Evolutionary conservation across 2,329 filamentous ascomycete genomes (phyloP).

Genomic region (Delphinella strobiligena): DNA sequence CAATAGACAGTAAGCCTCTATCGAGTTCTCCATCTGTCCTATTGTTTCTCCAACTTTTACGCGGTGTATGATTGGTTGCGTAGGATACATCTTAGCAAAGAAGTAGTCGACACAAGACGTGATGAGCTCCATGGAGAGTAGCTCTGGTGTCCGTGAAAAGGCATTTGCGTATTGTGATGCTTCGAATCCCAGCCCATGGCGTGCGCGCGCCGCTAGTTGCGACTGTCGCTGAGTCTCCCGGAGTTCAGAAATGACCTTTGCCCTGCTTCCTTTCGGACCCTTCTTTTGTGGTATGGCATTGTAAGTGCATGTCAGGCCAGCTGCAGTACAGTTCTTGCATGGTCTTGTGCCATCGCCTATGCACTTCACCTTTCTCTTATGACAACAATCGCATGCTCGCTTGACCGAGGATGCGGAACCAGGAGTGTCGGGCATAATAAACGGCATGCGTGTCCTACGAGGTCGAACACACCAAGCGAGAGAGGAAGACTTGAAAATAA

Average conservation of each 20-base stretch:
- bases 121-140: conserved; percentile 39
- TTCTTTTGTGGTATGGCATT: conserved; percentile 54
- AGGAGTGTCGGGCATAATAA: conserved; percentile 11
- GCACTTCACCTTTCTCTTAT: conserved; percentile 38
- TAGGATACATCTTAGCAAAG: conserved; percentile 51
- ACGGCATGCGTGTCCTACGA: conserved; percentile 3
- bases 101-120: conserved; percentile 47
- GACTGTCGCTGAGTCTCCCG: conserved; percentile 39
- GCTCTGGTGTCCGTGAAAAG: conserved; percentile 34
- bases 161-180: conserved; percentile 28
- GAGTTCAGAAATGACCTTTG: conserved; percentile 51
- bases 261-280: conserved; percentile 50
- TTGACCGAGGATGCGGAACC: conserved; percentile 12
- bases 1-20: conserved; percentile 48
- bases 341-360: conserved; percentile 38
- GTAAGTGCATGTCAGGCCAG: conserved; percentile 50
- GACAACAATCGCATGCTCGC: conserved; percentile 21
- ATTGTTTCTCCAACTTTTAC: conserved; percentile 40
- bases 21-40: conserved; percentile 36
- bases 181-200: conserved; percentile 25
- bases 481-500: conserved; percentile 2
- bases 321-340: conserved; percentile 49
- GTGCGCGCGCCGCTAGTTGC: conserved; percentile 28
- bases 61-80: conserved; percentile 47
- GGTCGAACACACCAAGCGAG: conserved; percentile 4